Percentiles rank a stretch among this genome's conserved stretches.
Evolutionary conservation across 129 eudicot genomes (phyloP).

Genomic region (Tagetes patula): DNA sequence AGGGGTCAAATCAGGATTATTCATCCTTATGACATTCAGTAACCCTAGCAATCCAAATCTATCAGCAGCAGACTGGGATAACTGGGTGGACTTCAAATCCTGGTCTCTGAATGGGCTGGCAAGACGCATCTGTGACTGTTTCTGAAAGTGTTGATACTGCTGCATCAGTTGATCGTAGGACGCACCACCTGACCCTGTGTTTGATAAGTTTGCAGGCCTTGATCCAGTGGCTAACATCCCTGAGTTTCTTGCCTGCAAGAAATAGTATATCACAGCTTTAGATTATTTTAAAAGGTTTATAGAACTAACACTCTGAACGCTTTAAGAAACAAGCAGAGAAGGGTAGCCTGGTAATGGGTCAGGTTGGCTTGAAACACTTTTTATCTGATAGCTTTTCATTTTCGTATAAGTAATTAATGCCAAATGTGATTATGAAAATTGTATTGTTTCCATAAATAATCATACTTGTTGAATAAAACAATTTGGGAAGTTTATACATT

Average conservation of each 20-base stretch:
- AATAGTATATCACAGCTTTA: slow-evolving; percentile 18
- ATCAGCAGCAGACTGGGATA: slow-evolving; percentile 54
- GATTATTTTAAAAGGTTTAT: not conserved
- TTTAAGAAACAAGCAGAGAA: not conserved
- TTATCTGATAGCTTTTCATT: not conserved
- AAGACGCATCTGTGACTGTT: slow-evolving; percentile 69
- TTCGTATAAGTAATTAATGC: not conserved
- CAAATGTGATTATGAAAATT: not conserved
- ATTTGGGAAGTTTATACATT: slow-evolving; percentile 9
- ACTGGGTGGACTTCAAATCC: slow-evolving; percentile 59
- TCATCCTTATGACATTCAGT: slow-evolving; percentile 69
- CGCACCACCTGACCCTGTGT: slow-evolving; percentile 50
- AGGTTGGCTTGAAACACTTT: not conserved
- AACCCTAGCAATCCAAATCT: slow-evolving; percentile 77
- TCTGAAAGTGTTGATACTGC: slow-evolving; percentile 85
- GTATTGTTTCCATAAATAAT: not conserved
- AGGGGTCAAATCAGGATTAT: slow-evolving; percentile 67
- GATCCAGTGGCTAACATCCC: slow-evolving; percentile 53
- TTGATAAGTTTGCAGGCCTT: slow-evolving; percentile 50
- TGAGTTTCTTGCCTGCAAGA: slow-evolving; percentile 46
- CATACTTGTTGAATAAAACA: not conserved
- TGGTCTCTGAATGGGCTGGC: slow-evolving; percentile 68
- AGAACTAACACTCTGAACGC: not conserved
- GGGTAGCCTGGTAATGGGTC: not conserved
- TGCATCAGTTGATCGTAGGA: slow-evolving; percentile 67